A percentile compares a stretch with the other conserved stretches of the same genome.
Evolutionary conservation across 176 grass and related monocot species (phyloP).

Genomic region (Hordeum marinum): DNA sequence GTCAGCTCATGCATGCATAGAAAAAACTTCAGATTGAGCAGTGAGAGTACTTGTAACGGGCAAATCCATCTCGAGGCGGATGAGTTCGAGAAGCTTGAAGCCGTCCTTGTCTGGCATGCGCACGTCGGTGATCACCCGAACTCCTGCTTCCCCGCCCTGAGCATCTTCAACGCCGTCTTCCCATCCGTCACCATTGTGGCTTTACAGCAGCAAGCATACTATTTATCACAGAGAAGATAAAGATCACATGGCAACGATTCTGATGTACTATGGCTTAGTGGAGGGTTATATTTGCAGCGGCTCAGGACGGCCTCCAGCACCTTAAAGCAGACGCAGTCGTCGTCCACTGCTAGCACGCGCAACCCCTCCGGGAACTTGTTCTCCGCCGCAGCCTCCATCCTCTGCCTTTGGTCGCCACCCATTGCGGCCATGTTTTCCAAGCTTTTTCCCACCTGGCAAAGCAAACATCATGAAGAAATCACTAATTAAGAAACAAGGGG

Average conservation of each 20-base stretch:
- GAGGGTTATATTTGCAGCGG: slow-evolving; percentile 9
- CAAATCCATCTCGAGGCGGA: slow-evolving; percentile 53
- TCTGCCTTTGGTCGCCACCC: background rate
- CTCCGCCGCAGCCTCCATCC: background rate
- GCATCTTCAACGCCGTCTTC: slow-evolving; percentile 26
- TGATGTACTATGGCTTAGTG: background rate
- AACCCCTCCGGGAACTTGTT: slow-evolving; percentile 28
- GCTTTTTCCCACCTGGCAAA: background rate
- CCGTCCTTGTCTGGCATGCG: slow-evolving; percentile 58
- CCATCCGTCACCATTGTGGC: slow-evolving; percentile 29
- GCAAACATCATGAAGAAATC: background rate
- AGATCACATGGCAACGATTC: background rate
- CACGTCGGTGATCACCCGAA: slow-evolving; percentile 56
- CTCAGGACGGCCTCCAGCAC: background rate
- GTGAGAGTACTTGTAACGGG: slow-evolving; percentile 51
- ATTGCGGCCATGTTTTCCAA: background rate
- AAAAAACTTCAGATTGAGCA: background rate
- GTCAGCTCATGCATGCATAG: background rate
- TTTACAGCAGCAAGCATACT: slow-evolving; percentile 2
- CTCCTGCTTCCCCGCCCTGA: slow-evolving; percentile 40
- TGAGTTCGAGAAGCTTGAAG: slow-evolving; percentile 54
- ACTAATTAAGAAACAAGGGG: background rate
- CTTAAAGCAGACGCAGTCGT: background rate
- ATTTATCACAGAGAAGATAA: background rate
- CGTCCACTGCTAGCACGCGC: slow-evolving; percentile 38